Percentiles rank a stretch among this genome's conserved stretches.
phyloP scores from a whole-genome alignment of 2,329 filamentous ascomycete species.

The Claviceps cyperi region DNA sequence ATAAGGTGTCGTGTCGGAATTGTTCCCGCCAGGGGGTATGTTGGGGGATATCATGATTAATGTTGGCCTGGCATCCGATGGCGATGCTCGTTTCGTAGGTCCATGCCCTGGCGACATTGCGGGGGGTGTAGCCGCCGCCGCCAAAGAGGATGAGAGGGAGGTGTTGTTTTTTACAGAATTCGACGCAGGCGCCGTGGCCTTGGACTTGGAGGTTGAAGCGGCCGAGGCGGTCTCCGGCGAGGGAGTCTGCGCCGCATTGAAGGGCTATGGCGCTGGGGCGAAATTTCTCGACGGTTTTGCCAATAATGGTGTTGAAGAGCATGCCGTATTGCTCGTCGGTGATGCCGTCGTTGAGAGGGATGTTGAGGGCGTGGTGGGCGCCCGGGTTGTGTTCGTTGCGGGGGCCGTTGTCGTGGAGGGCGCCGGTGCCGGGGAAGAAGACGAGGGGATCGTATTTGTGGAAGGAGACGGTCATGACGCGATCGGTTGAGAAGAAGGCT shows the following conservation, averaged over 20 bases:
- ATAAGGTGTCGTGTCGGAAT: constrained; percentile 76
- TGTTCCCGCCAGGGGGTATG: constrained; percentile 78
- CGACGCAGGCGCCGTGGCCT: constrained; percentile 82
- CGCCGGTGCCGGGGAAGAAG: constrained; percentile 90
- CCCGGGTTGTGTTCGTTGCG: constrained; percentile 72
- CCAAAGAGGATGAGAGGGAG: constrained; percentile 83
- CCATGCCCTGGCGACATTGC: constrained; percentile 94
- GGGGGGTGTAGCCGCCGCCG: constrained; percentile 88
- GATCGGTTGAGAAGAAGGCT: constrained; percentile 77
- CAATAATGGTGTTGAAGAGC: constrained; percentile 73
- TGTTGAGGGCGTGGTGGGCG: constrained; percentile 79
- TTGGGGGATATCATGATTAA: constrained; percentile 58
- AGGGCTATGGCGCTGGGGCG: constrained; percentile 83
- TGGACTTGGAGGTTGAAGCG: constrained; percentile 95
- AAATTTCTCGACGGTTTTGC: constrained; percentile 66
- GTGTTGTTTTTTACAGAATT: constrained; percentile 68
- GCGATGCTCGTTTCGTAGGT: constrained; percentile 91
- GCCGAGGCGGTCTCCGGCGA: constrained; percentile 84
- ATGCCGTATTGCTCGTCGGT: constrained; percentile 77
- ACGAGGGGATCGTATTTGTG: constrained; percentile 80
- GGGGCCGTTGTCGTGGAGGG: constrained; percentile 71
- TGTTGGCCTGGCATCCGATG: constrained; percentile 56
- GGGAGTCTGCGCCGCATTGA: constrained; percentile 88
- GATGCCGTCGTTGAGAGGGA: constrained; percentile 81
- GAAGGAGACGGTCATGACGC: constrained; percentile 86